A percentile compares a stretch with the other conserved stretches of the same genome.
phyloP scores from a whole-genome alignment of 2,329 filamentous ascomycete species.

The Cercospora berteroae region DNA sequence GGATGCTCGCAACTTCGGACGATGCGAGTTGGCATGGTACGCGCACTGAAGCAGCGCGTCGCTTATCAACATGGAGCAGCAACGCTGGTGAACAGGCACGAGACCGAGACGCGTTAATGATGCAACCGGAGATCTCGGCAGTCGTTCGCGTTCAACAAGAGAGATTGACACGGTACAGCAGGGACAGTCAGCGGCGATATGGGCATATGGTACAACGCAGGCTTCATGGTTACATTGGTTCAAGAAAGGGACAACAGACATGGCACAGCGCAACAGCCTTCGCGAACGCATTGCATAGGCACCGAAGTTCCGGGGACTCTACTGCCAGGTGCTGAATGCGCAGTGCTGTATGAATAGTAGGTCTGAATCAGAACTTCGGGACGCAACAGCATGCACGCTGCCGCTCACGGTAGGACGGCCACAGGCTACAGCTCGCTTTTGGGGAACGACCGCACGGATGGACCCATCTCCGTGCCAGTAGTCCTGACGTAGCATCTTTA shows the following conservation, averaged over 20 bases:
- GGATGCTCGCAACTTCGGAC: neutral
- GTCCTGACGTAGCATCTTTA: neutral
- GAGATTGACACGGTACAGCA: neutral
- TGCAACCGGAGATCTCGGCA: neutral
- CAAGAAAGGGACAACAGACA: neutral
- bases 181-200: neutral
- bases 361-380: neutral
- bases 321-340: too few species aligned
- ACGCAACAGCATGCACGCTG: neutral
- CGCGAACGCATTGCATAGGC: too few species aligned
- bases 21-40: neutral
- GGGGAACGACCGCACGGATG: neutral
- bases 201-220: neutral
- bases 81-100: neutral
- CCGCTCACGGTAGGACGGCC: neutral
- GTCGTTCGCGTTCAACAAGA: neutral
- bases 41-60: neutral
- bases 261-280: neutral
- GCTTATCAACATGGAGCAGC: neutral
- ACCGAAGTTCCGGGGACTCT: too few species aligned
- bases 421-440: neutral
- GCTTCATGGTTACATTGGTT: neutral
- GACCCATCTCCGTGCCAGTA: neutral
- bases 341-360: too few species aligned
- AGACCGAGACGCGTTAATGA: neutral